Conservation (phyloP, 2,329 filamentous ascomycete genomes). For the Piedraia hortae region DNA sequence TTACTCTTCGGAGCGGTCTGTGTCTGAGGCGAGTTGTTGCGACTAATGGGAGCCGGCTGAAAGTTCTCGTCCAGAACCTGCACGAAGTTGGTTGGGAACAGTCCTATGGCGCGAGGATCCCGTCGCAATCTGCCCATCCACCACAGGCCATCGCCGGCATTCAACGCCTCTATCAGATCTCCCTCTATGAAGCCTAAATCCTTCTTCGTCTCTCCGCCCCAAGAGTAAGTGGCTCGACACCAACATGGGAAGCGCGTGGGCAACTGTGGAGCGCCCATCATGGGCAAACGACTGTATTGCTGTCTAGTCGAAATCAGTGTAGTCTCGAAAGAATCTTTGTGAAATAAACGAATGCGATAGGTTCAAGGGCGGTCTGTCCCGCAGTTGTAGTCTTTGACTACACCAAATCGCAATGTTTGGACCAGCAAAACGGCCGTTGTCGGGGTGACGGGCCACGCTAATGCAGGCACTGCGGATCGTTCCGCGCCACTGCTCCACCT, state of each 20-base stretch:
- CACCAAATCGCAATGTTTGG: no score
- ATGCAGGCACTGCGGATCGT: no score
- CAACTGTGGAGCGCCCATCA: constrained; percentile 3
- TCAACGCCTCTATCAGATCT: constrained; percentile 91
- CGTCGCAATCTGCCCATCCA: constrained; percentile 84
- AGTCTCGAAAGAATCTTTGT: no score
- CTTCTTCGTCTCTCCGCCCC: constrained; percentile 39
- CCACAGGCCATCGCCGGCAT: constrained; percentile 92
- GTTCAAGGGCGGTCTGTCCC: no score
- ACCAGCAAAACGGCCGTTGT: no score
- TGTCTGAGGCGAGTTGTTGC: constrained; percentile 22
- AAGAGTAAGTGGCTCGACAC: constrained; percentile 16
- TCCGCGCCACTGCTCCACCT: no score
- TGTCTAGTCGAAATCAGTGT: no score
- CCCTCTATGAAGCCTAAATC: constrained; percentile 94
- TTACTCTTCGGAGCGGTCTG: constrained; percentile 20
- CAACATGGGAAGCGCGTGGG: constrained; percentile 15
- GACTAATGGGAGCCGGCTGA: constrained; percentile 37
- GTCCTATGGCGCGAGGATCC: constrained; percentile 68
- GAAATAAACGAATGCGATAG: no score
- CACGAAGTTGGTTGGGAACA: constrained; percentile 96
- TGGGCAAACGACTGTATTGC: no score
- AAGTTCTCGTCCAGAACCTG: constrained; percentile 66
- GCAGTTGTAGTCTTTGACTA: no score
- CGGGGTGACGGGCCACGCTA: no score